Base-by-base conservation (phyloP, 2,329 filamentous ascomycete genomes). In the Aspergillus fijiensis region DNA sequence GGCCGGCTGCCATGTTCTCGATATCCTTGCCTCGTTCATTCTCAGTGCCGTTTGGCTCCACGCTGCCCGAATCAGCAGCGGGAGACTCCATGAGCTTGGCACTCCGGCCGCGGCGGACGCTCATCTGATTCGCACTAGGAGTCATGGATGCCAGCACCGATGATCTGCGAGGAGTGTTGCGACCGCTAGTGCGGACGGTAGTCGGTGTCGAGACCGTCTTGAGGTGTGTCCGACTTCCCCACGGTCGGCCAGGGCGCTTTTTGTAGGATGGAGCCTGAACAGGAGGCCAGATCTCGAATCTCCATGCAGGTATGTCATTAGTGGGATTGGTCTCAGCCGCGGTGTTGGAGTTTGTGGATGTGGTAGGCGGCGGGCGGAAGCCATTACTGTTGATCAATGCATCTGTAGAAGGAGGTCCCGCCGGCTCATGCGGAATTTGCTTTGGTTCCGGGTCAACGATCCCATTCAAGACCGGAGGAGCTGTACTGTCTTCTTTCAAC, bases 271-370 rank as follows among this genome's bases (percentile, higher is more conserved):
- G 72, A 4, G 71, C 68, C 63, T 76, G 76, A 21, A 78, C 69
- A 4, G 77, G 77, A 16, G 77, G 77, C 61, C 72, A 78, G n/a
- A 79, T 71, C 55, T 78, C 76, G 33, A 78, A 79, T 57, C 77
- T 69, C 60, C 75, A 76, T 4, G 77, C 75, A 6, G 77, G 77
- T 42, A 79, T 77, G 16, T 70, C 71, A 5, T 68, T 71, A 10
- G 72, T 70, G 45, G 75, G 73, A 31, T 76, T 70, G 2, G 65
- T 51, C 11, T 66, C 55, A 2, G 60, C 29, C n/a, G 63, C 55
- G 6, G 59, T 47, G 35, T 63, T 65, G 1, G 66, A 55, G 7
- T 59, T 63, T 3, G 63, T 59, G 9, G 65, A 55, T 16, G 61
- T 60, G 19, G 67, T 42, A 19, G 61, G 51, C 4, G 62, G 55